A percentile compares a stretch with the other conserved stretches of the same genome.
These are phyloP conservation scores for Cardamine occulta DNA, from an alignment of 345 rosid genomes.

Conservation along the genomic window DNA sequence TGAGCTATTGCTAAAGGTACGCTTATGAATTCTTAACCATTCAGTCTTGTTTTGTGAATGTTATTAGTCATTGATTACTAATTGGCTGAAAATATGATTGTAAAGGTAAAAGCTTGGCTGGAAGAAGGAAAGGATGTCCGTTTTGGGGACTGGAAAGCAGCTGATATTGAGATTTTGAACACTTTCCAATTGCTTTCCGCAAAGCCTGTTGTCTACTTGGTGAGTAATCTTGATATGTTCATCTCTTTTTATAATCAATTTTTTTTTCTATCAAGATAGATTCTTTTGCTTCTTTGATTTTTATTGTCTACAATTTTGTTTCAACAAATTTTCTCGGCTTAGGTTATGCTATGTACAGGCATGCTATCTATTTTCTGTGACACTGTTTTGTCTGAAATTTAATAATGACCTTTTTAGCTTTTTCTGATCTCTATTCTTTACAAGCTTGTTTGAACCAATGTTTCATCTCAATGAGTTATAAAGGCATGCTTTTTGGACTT, in stretches of 20 bases:
- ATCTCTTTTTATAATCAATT: background rate
- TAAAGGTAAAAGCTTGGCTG: slow-evolving; percentile 82
- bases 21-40: background rate
- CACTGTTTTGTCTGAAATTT: background rate
- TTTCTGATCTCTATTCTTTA: slow-evolving; percentile 3
- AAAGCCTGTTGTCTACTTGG: slow-evolving; percentile 97
- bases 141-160: slow-evolving; percentile 96
- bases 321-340: background rate
- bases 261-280: slow-evolving; percentile 4
- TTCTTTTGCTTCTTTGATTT: slow-evolving; percentile 27
- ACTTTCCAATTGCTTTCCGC: slow-evolving; percentile 96
- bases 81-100: slow-evolving; percentile 5
- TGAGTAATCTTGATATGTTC: slow-evolving; percentile 37
- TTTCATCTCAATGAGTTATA: background rate
- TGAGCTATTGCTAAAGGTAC: slow-evolving; percentile 56
- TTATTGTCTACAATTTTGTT: slow-evolving; percentile 1
- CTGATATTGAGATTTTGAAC: slow-evolving; percentile 90
- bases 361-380: slow-evolving; percentile 2
- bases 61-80: background rate
- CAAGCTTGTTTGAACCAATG: background rate
- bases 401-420: too few relatives aligned
- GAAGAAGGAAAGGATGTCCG: slow-evolving; percentile 87
- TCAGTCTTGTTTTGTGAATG: slow-evolving; percentile 1
- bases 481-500: slow-evolving; percentile 11
- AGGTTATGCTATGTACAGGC: background rate